These are phyloP conservation scores for Tylopilus sp. DNA, from an alignment of 768 basidiomycete species.

Conservation along the genomic window DNA sequence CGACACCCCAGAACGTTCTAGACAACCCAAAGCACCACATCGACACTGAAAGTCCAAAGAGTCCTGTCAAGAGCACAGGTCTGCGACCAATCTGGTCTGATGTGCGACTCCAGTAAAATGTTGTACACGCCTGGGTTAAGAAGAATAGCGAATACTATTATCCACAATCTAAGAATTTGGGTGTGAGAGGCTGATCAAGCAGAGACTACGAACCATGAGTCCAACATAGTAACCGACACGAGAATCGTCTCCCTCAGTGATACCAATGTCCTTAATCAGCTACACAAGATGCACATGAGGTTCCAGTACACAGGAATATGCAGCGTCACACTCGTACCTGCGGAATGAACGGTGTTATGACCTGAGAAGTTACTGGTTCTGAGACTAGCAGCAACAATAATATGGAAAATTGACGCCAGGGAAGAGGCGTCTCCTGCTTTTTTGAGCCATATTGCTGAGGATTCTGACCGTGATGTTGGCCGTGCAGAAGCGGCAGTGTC, in stretches of 20 bases:
- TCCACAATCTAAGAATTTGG: not conserved
- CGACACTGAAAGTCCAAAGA: constrained; percentile 42
- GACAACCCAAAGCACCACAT: constrained; percentile 66
- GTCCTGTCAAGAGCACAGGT: constrained; percentile 43
- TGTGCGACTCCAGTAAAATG: constrained; percentile 46
- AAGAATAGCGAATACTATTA: constrained; percentile 48
- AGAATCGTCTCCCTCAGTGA: constrained; percentile 38
- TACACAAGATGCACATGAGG: constrained; percentile 18
- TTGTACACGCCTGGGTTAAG: constrained; percentile 42
- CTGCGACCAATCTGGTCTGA: constrained; percentile 50
- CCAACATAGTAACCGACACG: constrained; percentile 46
- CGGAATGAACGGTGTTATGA: constrained; percentile 51
- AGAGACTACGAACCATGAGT: constrained; percentile 43
- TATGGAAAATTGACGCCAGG: constrained; percentile 41
- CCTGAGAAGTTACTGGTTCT: constrained; percentile 46
- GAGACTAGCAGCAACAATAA: constrained; percentile 42
- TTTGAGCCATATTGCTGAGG: too few species aligned
- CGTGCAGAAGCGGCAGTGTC: constrained; percentile 51
- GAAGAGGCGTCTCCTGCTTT: constrained; percentile 38
- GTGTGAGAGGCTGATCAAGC: too few species aligned
- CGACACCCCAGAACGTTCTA: constrained; percentile 51
- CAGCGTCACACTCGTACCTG: constrained; percentile 28
- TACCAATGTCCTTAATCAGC: constrained; percentile 41
- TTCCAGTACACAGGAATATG: not conserved
- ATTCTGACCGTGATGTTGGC: too few species aligned